phyloP scores from a whole-genome alignment of 2,329 filamentous ascomycete genomes.

The Stachybotrys chartarum region DNA sequence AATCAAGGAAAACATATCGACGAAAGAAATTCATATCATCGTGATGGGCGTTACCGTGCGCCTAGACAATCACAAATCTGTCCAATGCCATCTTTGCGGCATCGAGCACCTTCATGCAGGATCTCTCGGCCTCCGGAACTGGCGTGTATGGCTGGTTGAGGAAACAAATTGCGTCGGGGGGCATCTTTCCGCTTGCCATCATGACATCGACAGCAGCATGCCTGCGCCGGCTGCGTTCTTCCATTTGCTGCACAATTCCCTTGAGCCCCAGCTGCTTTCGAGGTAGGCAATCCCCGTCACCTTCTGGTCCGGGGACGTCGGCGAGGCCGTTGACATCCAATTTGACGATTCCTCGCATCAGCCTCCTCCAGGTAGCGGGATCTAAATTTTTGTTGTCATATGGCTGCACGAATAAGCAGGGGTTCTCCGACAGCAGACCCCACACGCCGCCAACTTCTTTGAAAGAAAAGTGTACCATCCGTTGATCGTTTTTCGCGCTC shows the following conservation, averaged over 20 bases:
- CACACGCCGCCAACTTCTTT: slow-evolving; percentile 42
- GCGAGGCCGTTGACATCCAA: slow-evolving; percentile 50
- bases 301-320: slow-evolving; percentile 2
- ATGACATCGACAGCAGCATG: slow-evolving; percentile 44
- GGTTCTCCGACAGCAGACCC: slow-evolving; percentile 23
- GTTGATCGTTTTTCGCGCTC: slow-evolving; percentile 32
- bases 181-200: slow-evolving; percentile 27
- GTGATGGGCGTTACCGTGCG: background rate
- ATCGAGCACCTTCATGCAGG: slow-evolving; percentile 45
- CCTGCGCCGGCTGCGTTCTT: slow-evolving; percentile 38
- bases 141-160: slow-evolving; percentile 13
- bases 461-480: slow-evolving; percentile 37
- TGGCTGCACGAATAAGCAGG: slow-evolving; percentile 18
- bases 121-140: slow-evolving; percentile 24
- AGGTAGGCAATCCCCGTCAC: slow-evolving; percentile 4
- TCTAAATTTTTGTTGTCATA: slow-evolving; percentile 39
- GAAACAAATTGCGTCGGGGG: slow-evolving; percentile 1
- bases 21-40: background rate
- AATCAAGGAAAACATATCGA: background rate
- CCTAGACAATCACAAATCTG: slow-evolving; percentile 44
- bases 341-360: slow-evolving; percentile 46
- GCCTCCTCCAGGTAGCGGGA: slow-evolving; percentile 46
- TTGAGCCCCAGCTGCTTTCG: slow-evolving; percentile 40
- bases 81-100: slow-evolving; percentile 48
- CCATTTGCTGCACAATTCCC: slow-evolving; percentile 46